Percentiles rank a stretch among this genome's conserved stretches.
Conservation (phyloP, 495 filamentous ascomycete species). For the Penicillium pulvis region DNA sequence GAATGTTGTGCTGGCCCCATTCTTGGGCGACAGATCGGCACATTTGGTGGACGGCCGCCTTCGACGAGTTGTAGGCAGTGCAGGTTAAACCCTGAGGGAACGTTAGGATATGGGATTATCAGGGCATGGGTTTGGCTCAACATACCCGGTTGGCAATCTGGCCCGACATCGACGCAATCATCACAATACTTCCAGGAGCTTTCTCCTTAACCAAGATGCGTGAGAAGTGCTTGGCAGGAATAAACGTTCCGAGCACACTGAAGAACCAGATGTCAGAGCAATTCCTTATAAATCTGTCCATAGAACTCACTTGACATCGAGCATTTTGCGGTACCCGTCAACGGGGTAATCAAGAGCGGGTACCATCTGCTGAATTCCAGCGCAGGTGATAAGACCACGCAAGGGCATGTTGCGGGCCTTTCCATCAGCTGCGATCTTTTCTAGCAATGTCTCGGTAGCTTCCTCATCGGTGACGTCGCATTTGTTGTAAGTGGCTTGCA, state of each 20-base stretch:
- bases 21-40: slow-evolving; percentile 67
- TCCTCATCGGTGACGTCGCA: slow-evolving; percentile 61
- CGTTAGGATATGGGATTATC: not conserved
- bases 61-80: slow-evolving; percentile 69
- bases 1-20: slow-evolving; percentile 50
- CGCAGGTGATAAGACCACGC: slow-evolving; percentile 78
- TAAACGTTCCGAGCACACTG: slow-evolving; percentile 66
- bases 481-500: slow-evolving; percentile 48
- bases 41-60: slow-evolving; percentile 66
- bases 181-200: slow-evolving; percentile 61
- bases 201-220: slow-evolving; percentile 61
- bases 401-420: slow-evolving; percentile 47
- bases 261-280: not conserved
- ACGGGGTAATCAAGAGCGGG: slow-evolving; percentile 66
- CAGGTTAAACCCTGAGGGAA: slow-evolving; percentile 53
- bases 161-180: slow-evolving; percentile 79
- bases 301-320: slow-evolving; percentile 58
- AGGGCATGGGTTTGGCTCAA: slow-evolving; percentile 16
- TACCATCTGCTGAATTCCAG: slow-evolving; percentile 72
- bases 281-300: no score
- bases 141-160: slow-evolving; percentile 66
- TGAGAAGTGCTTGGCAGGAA: slow-evolving; percentile 71
- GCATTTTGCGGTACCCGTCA: slow-evolving; percentile 62
- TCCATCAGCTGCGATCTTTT: slow-evolving; percentile 52
- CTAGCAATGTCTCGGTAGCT: slow-evolving; percentile 25